phyloP scores from a whole-genome alignment of 2,329 filamentous ascomycete species.

The Pseudogymnoascus sp. region DNA sequence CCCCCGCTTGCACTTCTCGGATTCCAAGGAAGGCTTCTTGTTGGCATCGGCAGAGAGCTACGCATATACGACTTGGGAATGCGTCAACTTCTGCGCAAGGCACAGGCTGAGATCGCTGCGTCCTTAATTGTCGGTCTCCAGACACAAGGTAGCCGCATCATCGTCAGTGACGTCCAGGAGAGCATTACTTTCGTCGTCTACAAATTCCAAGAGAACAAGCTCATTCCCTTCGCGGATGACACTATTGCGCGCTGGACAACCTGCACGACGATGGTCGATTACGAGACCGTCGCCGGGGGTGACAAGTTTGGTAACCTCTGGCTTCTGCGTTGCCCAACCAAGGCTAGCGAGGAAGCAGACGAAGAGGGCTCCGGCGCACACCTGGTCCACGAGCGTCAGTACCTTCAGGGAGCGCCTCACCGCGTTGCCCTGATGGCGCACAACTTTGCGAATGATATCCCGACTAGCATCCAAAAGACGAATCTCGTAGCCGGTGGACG shows the following conservation, averaged over 20 bases:
- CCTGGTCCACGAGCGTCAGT: constrained; percentile 81
- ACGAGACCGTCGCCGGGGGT: constrained; percentile 87
- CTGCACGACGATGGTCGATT: constrained; percentile 89
- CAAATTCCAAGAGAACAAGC: constrained; percentile 81
- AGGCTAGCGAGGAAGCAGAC: constrained; percentile 82
- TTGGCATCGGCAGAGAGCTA: constrained; percentile 76
- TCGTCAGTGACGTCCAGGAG: constrained; percentile 89
- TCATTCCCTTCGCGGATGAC: constrained; percentile 92
- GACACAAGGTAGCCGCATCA: constrained; percentile 82
- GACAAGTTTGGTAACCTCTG: constrained; percentile 98
- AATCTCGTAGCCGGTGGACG: constrained; percentile 85
- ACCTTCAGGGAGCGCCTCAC: constrained; percentile 83
- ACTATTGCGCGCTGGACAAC: constrained; percentile 85
- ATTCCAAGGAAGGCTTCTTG: constrained; percentile 84
- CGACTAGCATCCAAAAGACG: constrained; percentile 82
- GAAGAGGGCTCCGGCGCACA: constrained; percentile 87
- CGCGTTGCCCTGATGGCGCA: constrained; percentile 80
- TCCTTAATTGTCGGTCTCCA: constrained; percentile 84
- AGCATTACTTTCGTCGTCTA: constrained; percentile 89
- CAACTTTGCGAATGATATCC: constrained; percentile 86
- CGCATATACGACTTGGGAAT: constrained; percentile 90
- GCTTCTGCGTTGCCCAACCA: constrained; percentile 79
- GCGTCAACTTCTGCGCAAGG: constrained; percentile 85
- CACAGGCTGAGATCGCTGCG: constrained; percentile 70
- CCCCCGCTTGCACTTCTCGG: constrained; percentile 83